Percentiles rank a stretch among this genome's conserved stretches.
phyloP scores from a whole-genome alignment of 176 grass and related monocot species.

The Areca catechu region DNA sequence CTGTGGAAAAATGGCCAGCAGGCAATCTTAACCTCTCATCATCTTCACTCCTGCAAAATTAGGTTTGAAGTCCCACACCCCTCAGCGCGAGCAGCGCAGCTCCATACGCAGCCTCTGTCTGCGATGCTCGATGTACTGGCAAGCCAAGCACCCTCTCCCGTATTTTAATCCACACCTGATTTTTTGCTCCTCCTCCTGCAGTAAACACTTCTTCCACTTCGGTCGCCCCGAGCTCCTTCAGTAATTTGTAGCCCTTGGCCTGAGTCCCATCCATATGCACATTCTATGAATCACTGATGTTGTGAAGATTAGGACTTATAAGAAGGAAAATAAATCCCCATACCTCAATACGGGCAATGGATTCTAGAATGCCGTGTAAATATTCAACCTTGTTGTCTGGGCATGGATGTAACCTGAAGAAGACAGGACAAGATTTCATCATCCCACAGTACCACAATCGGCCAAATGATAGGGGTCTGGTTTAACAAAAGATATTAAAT shows the following conservation, averaged over 20 bases:
- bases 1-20: too few relatives aligned
- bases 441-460: too few relatives aligned
- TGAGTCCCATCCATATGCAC: background rate
- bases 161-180: slow-evolving; percentile 52
- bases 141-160: slow-evolving; percentile 63
- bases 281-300: background rate
- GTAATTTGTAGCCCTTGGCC: slow-evolving; percentile 48
- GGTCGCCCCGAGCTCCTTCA: slow-evolving; percentile 47
- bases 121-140: slow-evolving; percentile 38
- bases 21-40: too few relatives aligned
- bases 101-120: slow-evolving; percentile 73
- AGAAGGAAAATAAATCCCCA: too few relatives aligned
- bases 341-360: slow-evolving; percentile 64
- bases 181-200: slow-evolving; percentile 56
- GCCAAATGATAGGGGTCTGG: too few relatives aligned
- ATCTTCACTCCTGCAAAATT: too few relatives aligned
- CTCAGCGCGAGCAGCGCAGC: slow-evolving; percentile 58
- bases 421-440: background rate
- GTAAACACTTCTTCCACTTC: slow-evolving; percentile 56
- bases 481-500: too few relatives aligned
- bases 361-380: slow-evolving; percentile 66
- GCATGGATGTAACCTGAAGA: slow-evolving; percentile 48
- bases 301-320: too few relatives aligned
- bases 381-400: slow-evolving; percentile 33
- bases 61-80: slow-evolving; percentile 9